Percentiles rank a stretch among this genome's conserved stretches.
These are phyloP conservation scores for Pseudovirgaria hyperparasitica DNA, from an alignment of 2,329 filamentous ascomycete species.

Conservation along the genomic window DNA sequence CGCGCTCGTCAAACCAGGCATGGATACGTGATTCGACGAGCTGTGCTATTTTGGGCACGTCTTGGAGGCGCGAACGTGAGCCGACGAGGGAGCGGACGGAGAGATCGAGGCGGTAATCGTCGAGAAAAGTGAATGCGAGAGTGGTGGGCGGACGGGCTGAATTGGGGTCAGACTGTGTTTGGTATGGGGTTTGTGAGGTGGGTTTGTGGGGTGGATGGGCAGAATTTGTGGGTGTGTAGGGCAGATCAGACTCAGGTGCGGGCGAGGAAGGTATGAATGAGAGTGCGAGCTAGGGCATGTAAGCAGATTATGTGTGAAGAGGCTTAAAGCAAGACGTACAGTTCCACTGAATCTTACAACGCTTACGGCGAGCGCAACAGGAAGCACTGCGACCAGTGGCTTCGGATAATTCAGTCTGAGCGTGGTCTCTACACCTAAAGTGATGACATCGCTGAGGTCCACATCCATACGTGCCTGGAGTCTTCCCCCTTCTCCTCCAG, in stretches of 20 bases:
- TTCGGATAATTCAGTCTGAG: slow-evolving; percentile 91
- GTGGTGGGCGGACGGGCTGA: slow-evolving; percentile 51
- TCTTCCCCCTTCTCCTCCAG: slow-evolving; percentile 52
- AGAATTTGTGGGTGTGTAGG: slow-evolving; percentile 9
- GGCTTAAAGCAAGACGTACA: slow-evolving; percentile 6
- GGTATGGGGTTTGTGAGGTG: slow-evolving; percentile 16
- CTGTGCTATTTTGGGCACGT: slow-evolving; percentile 81
- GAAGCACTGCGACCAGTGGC: slow-evolving; percentile 74
- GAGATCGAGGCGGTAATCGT: slow-evolving; percentile 76
- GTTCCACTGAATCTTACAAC: slow-evolving; percentile 93
- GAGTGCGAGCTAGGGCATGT: slow-evolving; percentile 48
- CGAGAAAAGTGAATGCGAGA: slow-evolving; percentile 86
- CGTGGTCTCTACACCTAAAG: slow-evolving; percentile 86
- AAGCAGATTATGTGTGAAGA: not conserved
- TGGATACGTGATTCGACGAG: slow-evolving; percentile 69
- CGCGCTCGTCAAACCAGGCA: slow-evolving; percentile 78
- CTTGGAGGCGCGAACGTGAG: slow-evolving; percentile 65
- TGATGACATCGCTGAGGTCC: slow-evolving; percentile 91
- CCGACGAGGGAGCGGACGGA: slow-evolving; percentile 70
- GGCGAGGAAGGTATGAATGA: slow-evolving; percentile 66
- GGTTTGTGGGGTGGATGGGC: slow-evolving; percentile 11
- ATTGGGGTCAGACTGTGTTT: slow-evolving; percentile 4
- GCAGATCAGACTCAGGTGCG: slow-evolving; percentile 19
- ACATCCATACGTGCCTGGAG: slow-evolving; percentile 95
- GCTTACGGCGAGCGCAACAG: slow-evolving; percentile 81